These are phyloP conservation scores for Pseudogymnoascus verrucosus DNA, from an alignment of 2,329 filamentous ascomycete species.

Conservation along the genomic window DNA sequence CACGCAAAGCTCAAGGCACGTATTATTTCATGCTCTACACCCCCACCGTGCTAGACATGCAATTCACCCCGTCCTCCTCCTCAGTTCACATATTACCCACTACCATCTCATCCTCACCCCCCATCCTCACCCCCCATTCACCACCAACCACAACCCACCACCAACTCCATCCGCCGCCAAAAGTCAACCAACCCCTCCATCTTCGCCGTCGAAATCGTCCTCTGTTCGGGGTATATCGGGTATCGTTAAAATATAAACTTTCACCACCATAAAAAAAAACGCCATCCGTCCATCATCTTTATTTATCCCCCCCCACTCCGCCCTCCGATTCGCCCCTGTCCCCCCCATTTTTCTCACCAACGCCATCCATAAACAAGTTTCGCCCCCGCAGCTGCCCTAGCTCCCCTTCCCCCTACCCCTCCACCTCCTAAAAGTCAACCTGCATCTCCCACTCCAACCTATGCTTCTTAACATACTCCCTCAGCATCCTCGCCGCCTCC, in stretches of 20 bases:
- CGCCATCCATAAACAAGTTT: not conserved
- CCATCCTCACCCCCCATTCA: not conserved
- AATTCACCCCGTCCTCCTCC: not conserved
- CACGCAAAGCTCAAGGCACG: not conserved
- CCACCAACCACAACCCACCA: not conserved
- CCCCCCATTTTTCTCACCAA: not conserved
- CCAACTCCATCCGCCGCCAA: not conserved
- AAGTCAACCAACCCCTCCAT: not conserved
- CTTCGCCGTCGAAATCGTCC: constrained; percentile 1
- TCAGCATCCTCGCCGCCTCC: not conserved
- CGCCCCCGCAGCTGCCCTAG: not conserved
- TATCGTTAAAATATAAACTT: constrained; percentile 6
- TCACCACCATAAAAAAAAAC: constrained; percentile 7
- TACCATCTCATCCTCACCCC: not conserved
- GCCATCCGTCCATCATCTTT: not conserved
- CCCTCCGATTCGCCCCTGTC: not conserved
- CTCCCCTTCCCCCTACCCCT: too few species aligned
- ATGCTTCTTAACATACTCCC: not conserved
- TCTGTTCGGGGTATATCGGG: constrained; percentile 6
- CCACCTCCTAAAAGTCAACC: not conserved
- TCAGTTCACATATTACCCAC: not conserved
- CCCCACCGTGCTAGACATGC: not conserved
- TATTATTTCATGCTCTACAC: not conserved
- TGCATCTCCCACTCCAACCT: constrained; percentile 6
- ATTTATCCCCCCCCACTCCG: not conserved